Base-by-base conservation (phyloP, 108 stramenopile species). In the Skeletonema tropicum region DNA sequence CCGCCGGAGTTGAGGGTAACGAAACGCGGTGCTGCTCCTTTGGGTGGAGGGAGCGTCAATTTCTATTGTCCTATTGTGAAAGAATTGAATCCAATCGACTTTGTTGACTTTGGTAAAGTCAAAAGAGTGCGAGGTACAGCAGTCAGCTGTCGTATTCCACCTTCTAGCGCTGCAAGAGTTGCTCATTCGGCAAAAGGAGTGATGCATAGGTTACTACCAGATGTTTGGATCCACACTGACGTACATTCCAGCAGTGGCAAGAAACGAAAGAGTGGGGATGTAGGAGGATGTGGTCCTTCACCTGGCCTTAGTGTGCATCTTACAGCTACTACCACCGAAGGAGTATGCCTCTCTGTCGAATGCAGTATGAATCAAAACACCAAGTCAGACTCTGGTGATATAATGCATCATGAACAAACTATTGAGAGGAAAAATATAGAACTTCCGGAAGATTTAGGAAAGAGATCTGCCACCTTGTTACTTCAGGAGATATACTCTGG, bases 191-290 rank as follows among this genome's bases (percentile, higher is more conserved):
- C 94, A 9, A 95, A 98, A 76, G 96, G 96, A 5, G 73, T 97
- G 25, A 87, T 98, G 59, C 95, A 97, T 49, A 75, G 87, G 25
- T 73, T 97, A 23, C 68, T 98, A 15, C 97, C 97, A 1, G 97
- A 98, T 74, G 96, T 99, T 32, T 97, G 96, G 95, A 96, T 99
- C 48, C 90, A 96, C 67, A 97, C 97, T 6, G 97, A 99, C 74
- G 96, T 90, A 8, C 86, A 95, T 69, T 87, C 94, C 19, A 75
- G 76, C 15, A 68, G 49, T 55, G 52, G 73, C 5, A 71, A 74
- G 19, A 65, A 39, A 30, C 84, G 84, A 38, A 84, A 87, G 61
- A 70, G 86, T 42, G 71, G 61, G 2, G 75, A 48, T 58, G 67
- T 39, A 32, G 82, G 82, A 7, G 84, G 84, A 57, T 91, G 92